These are phyloP conservation scores for Neonectria magnoliae DNA, from an alignment of 2,329 filamentous ascomycete genomes.

Conservation along the genomic window DNA sequence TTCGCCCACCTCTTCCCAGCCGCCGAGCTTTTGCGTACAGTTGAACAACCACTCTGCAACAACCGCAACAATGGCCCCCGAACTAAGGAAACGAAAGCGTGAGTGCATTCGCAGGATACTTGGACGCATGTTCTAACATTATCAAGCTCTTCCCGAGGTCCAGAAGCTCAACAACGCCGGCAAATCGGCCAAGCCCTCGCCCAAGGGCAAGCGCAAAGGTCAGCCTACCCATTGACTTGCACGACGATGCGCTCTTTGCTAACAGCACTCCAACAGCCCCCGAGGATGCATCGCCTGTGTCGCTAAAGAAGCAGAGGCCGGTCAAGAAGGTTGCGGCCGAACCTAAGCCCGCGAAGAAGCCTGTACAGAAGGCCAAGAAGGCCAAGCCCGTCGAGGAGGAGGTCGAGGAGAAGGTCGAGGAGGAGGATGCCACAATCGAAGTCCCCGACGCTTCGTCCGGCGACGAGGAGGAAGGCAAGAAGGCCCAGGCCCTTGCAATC, in stretches of 20 bases:
- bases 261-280: conserved; percentile 47
- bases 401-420: conserved; percentile 29
- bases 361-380: conserved; percentile 45
- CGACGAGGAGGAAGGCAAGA: conserved; percentile 54
- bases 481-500: conserved; percentile 55
- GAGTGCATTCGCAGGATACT: conserved; percentile 2
- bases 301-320: conserved; percentile 58
- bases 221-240: conserved; percentile 29
- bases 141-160: conserved; percentile 41
- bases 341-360: conserved; percentile 47
- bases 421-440: conserved; percentile 45
- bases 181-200: conserved; percentile 40
- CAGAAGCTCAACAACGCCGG: conserved; percentile 45
- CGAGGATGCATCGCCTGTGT: conserved; percentile 57
- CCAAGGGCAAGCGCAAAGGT: conserved; percentile 51
- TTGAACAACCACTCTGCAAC: conserved; percentile 26
- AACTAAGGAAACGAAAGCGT: conserved; percentile 55
- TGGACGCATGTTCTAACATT: conserved; percentile 33
- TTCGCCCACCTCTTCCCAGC: conserved; percentile 22
- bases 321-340: conserved; percentile 43
- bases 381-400: conserved; percentile 43
- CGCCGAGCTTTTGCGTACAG: conserved; percentile 32
- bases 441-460: conserved; percentile 43
- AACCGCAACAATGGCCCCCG: conserved; percentile 55
- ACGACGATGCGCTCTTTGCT: conserved; percentile 29